Base-by-base conservation (phyloP, 2,329 filamentous ascomycete genomes). In the Domatiomyces catenatus region DNA sequence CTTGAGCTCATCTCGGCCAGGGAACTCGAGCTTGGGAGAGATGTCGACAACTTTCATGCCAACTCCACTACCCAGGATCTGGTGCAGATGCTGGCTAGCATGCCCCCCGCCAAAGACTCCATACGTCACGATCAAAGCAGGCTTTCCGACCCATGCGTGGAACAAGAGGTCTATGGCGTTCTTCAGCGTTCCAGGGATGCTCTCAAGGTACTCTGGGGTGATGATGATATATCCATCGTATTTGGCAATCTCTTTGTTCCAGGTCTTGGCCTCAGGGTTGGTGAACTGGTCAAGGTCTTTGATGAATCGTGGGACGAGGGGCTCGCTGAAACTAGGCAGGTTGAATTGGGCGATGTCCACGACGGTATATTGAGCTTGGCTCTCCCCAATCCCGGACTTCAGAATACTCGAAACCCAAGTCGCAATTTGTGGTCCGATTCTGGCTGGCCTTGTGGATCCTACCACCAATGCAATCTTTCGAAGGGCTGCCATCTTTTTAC, bases 1-100 rank as follows among this genome's bases (percentile, higher is more conserved):
- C 26, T 53, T 53, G 42, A 49, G 28, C 7, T 50, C 48, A 17
- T 48, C 22, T 10, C 45, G 42, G 15, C 26, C 44, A 19, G 26
- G 42, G n/a, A 24, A 28, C 26, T 48, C 36, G 12, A 47, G 46
- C 39, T 46, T 36, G 10, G 46, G 32, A n/a, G 48, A 18, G n/a
- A 49, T 47, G 46, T 46, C 49, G 18, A 17, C 32, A 6, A 28
- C 19, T 47, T 18, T 44, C 32, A 39, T 39, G 12, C 32, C 32
- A 12, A 39, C 10, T 15, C 32, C 32, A 12, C 12, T 5, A 15
- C 32, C 10, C 32, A 39, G 32, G 15, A 39, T 39, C 32, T 39
- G 32, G 10, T 12, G 32, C 32, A 39, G 10, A 10, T 39, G 32
- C 15, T 39, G 32, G 32, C 12, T 39, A 15, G 32, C 32, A 15